phyloP scores from a whole-genome alignment of 2,329 filamentous ascomycete genomes.

The Immersiporthe knoxdaviesiana region DNA sequence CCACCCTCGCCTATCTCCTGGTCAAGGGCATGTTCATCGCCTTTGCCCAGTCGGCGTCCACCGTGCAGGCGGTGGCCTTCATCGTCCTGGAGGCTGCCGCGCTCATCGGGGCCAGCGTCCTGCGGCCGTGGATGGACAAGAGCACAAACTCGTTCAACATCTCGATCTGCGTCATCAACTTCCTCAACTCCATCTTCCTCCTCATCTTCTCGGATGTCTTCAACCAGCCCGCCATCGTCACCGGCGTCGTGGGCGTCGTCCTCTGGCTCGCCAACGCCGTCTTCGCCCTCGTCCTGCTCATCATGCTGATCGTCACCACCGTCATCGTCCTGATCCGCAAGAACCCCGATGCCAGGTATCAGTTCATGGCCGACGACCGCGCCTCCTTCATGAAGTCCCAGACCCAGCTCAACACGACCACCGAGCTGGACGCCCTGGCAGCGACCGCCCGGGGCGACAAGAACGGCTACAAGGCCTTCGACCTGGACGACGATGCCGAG shows the following conservation, averaged over 20 bases:
- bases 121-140: slow-evolving; percentile 98
- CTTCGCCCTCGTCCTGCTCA: slow-evolving; percentile 78
- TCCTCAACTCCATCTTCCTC: slow-evolving; percentile 86
- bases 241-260: slow-evolving; percentile 84
- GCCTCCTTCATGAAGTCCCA: slow-evolving; percentile 98
- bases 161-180: slow-evolving; percentile 85
- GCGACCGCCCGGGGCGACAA: slow-evolving; percentile 88
- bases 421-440: slow-evolving; percentile 87
- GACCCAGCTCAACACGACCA: slow-evolving; percentile 74
- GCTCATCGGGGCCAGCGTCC: slow-evolving; percentile 75
- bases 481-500: slow-evolving; percentile 73
- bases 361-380: slow-evolving; percentile 94
- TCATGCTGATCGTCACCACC: slow-evolving; percentile 80
- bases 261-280: slow-evolving; percentile 87
- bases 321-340: slow-evolving; percentile 73
- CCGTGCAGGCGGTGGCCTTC: slow-evolving; percentile 79
- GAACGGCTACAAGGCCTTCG: slow-evolving; percentile 58
- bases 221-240: slow-evolving; percentile 79
- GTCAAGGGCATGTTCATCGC: slow-evolving; percentile 89
- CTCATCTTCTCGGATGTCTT: slow-evolving; percentile 89
- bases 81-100: slow-evolving; percentile 80
- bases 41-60: slow-evolving; percentile 71
- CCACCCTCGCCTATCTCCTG: slow-evolving; percentile 76
- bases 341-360: slow-evolving; percentile 93
- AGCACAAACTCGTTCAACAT: slow-evolving; percentile 98